Conservation (phyloP, 1,284 basidiomycete species). For the Rhodotorula sp. region DNA sequence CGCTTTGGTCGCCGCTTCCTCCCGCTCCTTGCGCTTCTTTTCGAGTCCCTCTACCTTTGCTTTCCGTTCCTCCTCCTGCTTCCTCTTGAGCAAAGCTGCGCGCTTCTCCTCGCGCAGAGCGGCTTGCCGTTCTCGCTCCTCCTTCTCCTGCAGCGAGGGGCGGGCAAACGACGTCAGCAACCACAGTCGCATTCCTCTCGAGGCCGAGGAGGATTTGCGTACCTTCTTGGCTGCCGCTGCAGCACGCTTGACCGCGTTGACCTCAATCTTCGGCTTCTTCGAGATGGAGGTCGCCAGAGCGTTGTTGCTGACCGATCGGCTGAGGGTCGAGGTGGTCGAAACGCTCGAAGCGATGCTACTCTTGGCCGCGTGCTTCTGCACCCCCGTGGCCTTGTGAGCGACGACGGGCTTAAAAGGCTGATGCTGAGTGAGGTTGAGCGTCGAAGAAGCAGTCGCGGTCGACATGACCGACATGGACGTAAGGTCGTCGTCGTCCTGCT, state of each 20-base stretch:
- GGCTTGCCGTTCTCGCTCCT: constrained; percentile 74
- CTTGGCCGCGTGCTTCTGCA: constrained; percentile 15
- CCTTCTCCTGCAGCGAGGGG: constrained; percentile 66
- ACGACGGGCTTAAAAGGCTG: constrained; percentile 22
- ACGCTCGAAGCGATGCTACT: constrained; percentile 32
- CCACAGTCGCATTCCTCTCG: background rate
- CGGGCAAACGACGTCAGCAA: background rate
- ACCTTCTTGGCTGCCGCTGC: constrained; percentile 82
- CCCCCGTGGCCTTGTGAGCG: background rate
- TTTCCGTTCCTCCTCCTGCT: constrained; percentile 52
- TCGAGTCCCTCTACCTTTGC: constrained; percentile 44
- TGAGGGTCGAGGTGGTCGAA: constrained; percentile 22
- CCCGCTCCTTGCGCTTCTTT: constrained; percentile 49
- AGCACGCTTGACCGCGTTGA: constrained; percentile 79
- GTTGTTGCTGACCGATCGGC: constrained; percentile 18
- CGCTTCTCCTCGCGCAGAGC: constrained; percentile 70
- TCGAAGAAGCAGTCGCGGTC: constrained; percentile 9
- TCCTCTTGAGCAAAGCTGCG: constrained; percentile 60
- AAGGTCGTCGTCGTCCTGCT: constrained; percentile 20
- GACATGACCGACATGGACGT: constrained; percentile 20
- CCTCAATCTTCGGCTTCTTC: constrained; percentile 51
- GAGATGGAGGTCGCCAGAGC: constrained; percentile 43
- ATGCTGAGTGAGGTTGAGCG: constrained; percentile 16
- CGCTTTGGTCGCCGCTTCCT: constrained; percentile 41
- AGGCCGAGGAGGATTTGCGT: constrained; percentile 12